phyloP scores from a whole-genome alignment of 768 basidiomycete genomes.

The Leccinellum albellum region DNA sequence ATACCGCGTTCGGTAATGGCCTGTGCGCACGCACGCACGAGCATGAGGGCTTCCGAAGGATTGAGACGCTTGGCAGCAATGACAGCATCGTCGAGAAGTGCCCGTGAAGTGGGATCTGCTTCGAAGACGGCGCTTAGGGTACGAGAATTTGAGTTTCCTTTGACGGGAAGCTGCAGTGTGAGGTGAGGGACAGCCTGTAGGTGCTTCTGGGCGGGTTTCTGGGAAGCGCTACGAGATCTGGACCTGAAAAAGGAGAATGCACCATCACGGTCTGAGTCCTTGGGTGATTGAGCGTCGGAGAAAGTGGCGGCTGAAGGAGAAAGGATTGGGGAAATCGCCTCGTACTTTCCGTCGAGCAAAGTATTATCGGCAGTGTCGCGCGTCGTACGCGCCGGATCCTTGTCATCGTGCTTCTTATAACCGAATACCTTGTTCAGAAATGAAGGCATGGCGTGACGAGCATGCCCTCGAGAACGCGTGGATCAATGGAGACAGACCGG shows the following conservation, averaged over 20 bases:
- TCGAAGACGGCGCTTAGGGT: conserved; percentile 59
- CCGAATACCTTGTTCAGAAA: conserved; percentile 77
- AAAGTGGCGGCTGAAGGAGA: conserved; percentile 33
- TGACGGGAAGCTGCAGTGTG: conserved; percentile 58
- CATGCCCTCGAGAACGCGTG: conserved; percentile 13
- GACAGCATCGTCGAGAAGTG: conserved; percentile 47
- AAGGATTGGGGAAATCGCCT: conserved; percentile 52
- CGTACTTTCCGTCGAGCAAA: conserved; percentile 72
- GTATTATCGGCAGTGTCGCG: conserved; percentile 39
- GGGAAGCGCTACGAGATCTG: conserved; percentile 40
- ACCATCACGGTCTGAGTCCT: conserved; percentile 40
- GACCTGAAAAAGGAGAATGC: conserved; percentile 49
- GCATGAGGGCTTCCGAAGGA: conserved; percentile 57
- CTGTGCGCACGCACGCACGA: conserved; percentile 67
- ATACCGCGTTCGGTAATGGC: conserved; percentile 62
- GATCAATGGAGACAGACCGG: conserved; percentile 11
- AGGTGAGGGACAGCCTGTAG: conserved; percentile 46
- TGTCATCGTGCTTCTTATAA: conserved; percentile 64
- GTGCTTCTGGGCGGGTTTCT: conserved; percentile 34
- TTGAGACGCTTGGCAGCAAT: conserved; percentile 57
- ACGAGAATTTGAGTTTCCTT: conserved; percentile 44
- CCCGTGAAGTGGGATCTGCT: conserved; percentile 47
- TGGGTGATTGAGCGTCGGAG: conserved; percentile 19
- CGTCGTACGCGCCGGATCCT: conserved; percentile 30
- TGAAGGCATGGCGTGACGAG: conserved; percentile 45